These are phyloP conservation scores for Parathielavia appendiculata DNA, from an alignment of 495 filamentous ascomycete genomes.

Conservation along the genomic window DNA sequence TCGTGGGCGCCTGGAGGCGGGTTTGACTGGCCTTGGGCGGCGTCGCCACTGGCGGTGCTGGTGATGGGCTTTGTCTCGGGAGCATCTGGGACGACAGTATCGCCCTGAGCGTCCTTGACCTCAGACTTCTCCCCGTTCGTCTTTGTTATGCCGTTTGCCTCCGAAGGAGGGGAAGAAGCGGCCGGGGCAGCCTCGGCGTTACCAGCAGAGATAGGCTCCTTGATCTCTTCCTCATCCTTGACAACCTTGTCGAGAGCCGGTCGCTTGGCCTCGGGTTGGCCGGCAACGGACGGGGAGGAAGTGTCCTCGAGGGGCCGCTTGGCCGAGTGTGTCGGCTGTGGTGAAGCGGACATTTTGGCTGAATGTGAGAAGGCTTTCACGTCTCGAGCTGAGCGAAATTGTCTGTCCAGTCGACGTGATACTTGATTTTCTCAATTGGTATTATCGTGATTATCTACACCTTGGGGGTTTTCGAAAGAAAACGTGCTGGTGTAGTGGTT, in stretches of 20 bases:
- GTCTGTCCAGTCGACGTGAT: slow-evolving; percentile 21
- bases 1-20: slow-evolving; percentile 51
- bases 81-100: slow-evolving; percentile 72
- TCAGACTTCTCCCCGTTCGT: slow-evolving; percentile 53
- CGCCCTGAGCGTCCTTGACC: slow-evolving; percentile 54
- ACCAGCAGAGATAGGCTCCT: slow-evolving; percentile 35
- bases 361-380: slow-evolving; percentile 29
- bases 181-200: slow-evolving; percentile 35
- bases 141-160: slow-evolving; percentile 42
- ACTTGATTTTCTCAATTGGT: slow-evolving; percentile 51
- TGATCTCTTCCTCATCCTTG: slow-evolving; percentile 46
- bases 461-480: slow-evolving; percentile 73
- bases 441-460: slow-evolving; percentile 67
- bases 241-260: slow-evolving; percentile 90
- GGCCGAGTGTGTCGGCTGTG: slow-evolving; percentile 52
- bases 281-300: slow-evolving; percentile 86
- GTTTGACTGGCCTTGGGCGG: slow-evolving; percentile 35
- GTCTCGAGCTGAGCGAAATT: slow-evolving; percentile 21
- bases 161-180: slow-evolving; percentile 16
- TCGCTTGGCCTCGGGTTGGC: slow-evolving; percentile 95
- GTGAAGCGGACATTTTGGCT: slow-evolving; percentile 52
- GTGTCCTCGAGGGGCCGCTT: slow-evolving; percentile 97
- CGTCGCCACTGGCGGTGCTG: slow-evolving; percentile 46
- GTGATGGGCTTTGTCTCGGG: slow-evolving; percentile 35
- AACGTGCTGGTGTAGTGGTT: slow-evolving; percentile 76